Conservation (phyloP, 768 basidiomycete genomes). For the Pseudohyphozyma bogoriensis region DNA sequence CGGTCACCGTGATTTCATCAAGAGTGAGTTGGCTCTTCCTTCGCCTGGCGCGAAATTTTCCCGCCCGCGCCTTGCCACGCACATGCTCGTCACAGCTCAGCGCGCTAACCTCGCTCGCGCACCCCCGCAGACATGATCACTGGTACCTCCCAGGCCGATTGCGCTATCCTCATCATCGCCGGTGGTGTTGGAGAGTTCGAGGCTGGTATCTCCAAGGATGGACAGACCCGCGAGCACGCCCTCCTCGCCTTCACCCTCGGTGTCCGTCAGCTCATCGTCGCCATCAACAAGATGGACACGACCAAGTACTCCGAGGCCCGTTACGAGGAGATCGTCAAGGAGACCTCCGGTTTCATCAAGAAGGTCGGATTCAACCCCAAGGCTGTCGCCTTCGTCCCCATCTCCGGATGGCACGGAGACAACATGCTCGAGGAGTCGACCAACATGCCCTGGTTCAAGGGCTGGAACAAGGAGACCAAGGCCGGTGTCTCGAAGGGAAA, state of each 20-base stretch:
- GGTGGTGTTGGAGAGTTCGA: slow-evolving; percentile 99
- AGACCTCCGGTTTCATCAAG: slow-evolving; percentile 43
- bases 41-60: neutral
- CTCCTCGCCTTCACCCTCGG: slow-evolving; percentile 94
- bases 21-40: slow-evolving; percentile 63
- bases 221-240: slow-evolving; percentile 99
- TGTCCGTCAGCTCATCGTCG: slow-evolving; percentile 99
- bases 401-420: slow-evolving; percentile 99
- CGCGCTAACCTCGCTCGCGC: neutral
- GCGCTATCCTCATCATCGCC: slow-evolving; percentile 98
- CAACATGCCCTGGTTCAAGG: slow-evolving; percentile 99
- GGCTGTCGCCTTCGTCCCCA: slow-evolving; percentile 94
- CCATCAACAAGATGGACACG: slow-evolving; percentile 99
- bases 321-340: slow-evolving; percentile 64
- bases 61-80: too few relatives aligned
- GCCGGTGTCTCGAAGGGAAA: slow-evolving; percentile 87
- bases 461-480: slow-evolving; percentile 97
- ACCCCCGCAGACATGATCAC: slow-evolving; percentile 52
- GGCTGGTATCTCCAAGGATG: slow-evolving; percentile 99
- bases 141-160: slow-evolving; percentile 99
- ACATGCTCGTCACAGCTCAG: too few relatives aligned
- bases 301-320: slow-evolving; percentile 99
- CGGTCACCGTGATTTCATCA: slow-evolving; percentile 99
- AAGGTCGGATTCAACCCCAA: slow-evolving; percentile 98
- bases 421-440: slow-evolving; percentile 99